Percentiles rank a stretch among this genome's conserved stretches.
Evolutionary conservation across 2,329 filamentous ascomycete species (phyloP).

Genomic region (Pseudogymnoascus sp.): DNA sequence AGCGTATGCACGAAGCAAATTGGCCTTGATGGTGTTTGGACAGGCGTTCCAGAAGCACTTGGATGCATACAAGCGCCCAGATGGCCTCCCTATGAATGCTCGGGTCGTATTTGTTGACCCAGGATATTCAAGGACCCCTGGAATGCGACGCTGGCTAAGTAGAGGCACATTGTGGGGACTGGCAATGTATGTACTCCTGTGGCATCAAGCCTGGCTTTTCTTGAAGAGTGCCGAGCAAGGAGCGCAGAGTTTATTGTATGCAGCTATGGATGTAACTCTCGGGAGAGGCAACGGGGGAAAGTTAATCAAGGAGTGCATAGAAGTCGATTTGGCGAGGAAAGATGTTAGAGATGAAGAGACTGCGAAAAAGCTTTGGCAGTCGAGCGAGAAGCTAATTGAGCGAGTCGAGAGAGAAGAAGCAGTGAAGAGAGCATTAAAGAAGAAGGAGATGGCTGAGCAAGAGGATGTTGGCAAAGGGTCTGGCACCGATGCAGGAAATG

Average conservation of each 20-base stretch:
- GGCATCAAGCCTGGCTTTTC: slow-evolving; percentile 77
- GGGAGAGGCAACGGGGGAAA: slow-evolving; percentile 59
- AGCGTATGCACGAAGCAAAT: slow-evolving; percentile 59
- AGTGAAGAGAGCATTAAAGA: slow-evolving; percentile 35
- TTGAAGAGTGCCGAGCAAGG: slow-evolving; percentile 79
- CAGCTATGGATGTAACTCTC: slow-evolving; percentile 72
- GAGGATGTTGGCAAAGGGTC: slow-evolving; percentile 17
- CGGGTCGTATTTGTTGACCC: slow-evolving; percentile 84
- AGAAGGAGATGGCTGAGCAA: slow-evolving; percentile 33
- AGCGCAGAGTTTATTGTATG: slow-evolving; percentile 78
- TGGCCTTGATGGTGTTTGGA: slow-evolving; percentile 85
- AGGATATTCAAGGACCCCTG: slow-evolving; percentile 75
- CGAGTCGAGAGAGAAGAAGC: slow-evolving; percentile 74
- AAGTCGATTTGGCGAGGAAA: slow-evolving; percentile 61
- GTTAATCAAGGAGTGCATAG: slow-evolving; percentile 81
- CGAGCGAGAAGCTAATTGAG: slow-evolving; percentile 78
- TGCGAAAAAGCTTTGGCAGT: slow-evolving; percentile 83
- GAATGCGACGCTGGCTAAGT: slow-evolving; percentile 79
- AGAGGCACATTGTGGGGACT: slow-evolving; percentile 78
- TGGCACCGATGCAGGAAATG: background rate
- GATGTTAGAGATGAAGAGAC: slow-evolving; percentile 73
- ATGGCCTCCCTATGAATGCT: slow-evolving; percentile 73
- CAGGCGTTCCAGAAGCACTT: slow-evolving; percentile 89
- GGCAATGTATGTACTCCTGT: slow-evolving; percentile 66
- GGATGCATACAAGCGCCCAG: slow-evolving; percentile 73